Evolutionary conservation across 164 flowering plant species (phyloP).

Genomic region (Akebia trifoliata): DNA sequence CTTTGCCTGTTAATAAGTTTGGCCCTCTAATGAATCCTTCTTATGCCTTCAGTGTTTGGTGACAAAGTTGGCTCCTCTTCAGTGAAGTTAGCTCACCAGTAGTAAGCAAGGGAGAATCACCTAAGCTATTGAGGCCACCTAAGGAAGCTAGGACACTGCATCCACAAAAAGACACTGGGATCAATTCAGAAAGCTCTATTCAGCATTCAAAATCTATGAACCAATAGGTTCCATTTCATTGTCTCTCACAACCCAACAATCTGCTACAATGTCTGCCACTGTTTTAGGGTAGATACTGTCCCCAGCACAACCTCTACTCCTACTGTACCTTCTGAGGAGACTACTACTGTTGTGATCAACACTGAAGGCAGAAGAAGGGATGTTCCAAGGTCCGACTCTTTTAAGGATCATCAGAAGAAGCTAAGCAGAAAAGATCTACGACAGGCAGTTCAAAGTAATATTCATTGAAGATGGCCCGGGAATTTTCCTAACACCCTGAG

Average conservation of each 20-base stretch:
- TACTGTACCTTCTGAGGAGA: conserved; percentile 24
- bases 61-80: conserved; percentile 36
- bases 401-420: conserved; percentile 45
- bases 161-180: conserved; percentile 28
- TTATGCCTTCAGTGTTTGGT: conserved; percentile 25
- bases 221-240: too few relatives aligned
- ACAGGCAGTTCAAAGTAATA: conserved; percentile 16
- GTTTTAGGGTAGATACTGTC: conserved; percentile 14
- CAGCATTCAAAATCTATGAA: conserved; percentile 32
- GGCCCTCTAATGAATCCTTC: conserved; percentile 28
- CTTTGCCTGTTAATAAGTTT: conserved; percentile 29
- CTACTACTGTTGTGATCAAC: conserved; percentile 18
- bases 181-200: conserved; percentile 14
- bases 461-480: conserved; percentile 10
- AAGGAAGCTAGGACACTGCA: conserved; percentile 23
- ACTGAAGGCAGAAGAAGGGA: conserved; percentile 34
- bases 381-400: conserved; percentile 44
- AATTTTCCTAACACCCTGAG: conserved; percentile 6
- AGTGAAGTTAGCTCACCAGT: conserved; percentile 24
- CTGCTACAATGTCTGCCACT: too few relatives aligned
- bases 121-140: conserved; percentile 19
- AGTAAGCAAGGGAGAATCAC: conserved; percentile 36
- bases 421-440: conserved; percentile 25
- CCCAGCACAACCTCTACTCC: conserved; percentile 17
- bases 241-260: conserved; percentile 20